These are phyloP conservation scores for Picochlorum sp. DNA, from an alignment of 139 green algal genomes.

Conservation along the genomic window DNA sequence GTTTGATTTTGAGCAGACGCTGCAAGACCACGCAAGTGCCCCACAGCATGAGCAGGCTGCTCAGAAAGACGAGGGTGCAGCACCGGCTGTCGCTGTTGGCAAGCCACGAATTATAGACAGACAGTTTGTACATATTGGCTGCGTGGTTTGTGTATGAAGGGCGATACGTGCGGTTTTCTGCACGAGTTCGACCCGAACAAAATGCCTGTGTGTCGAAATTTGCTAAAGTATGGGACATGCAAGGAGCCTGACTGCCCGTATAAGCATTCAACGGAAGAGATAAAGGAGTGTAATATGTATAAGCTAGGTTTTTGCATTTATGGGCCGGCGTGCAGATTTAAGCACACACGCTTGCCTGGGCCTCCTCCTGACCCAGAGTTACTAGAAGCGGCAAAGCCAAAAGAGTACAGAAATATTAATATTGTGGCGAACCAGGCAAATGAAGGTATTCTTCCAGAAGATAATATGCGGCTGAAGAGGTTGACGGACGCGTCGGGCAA, in stretches of 20 bases:
- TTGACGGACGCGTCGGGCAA: no score
- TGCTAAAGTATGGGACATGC: conserved; percentile 82
- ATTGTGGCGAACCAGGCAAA: conserved; percentile 70
- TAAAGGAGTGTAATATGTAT: conserved; percentile 99
- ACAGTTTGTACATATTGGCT: conserved; percentile 98
- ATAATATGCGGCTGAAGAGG: neutral
- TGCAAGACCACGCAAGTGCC: neutral
- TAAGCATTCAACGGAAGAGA: conserved; percentile 88
- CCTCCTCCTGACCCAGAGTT: conserved; percentile 53
- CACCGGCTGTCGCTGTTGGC: neutral
- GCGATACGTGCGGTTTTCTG: conserved; percentile 90
- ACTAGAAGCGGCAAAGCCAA: conserved; percentile 70
- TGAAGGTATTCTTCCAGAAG: conserved; percentile 26
- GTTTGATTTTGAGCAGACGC: conserved; percentile 1
- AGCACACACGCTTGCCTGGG: conserved; percentile 70
- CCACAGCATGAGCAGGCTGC: conserved; percentile 1
- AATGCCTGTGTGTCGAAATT: conserved; percentile 77
- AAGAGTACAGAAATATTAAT: conserved; percentile 68
- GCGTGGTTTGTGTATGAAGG: conserved; percentile 93
- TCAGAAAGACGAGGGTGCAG: neutral
- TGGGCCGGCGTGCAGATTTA: conserved; percentile 82
- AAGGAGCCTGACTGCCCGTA: conserved; percentile 85
- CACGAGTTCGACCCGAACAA: conserved; percentile 81
- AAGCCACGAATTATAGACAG: conserved; percentile 38
- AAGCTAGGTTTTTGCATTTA: conserved; percentile 96